These are phyloP conservation scores for Fusarium sp. DNA, from an alignment of 2,329 filamentous ascomycete genomes.

Conservation along the genomic window DNA sequence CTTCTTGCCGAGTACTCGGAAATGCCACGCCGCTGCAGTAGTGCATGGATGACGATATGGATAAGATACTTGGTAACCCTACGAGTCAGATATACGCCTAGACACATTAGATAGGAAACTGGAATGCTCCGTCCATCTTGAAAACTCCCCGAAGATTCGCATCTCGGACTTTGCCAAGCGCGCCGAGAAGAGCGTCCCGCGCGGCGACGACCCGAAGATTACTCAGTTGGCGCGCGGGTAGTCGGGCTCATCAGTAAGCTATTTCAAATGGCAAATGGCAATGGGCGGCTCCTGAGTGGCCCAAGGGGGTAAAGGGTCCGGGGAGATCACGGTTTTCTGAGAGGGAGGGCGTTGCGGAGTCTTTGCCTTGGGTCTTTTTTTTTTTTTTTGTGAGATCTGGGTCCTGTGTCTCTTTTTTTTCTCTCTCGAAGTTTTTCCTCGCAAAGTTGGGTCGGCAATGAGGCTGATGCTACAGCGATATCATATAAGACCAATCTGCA, in stretches of 20 bases:
- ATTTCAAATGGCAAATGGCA: slow-evolving; percentile 35
- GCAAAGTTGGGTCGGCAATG: slow-evolving; percentile 23
- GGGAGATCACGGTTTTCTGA: slow-evolving; percentile 15
- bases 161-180: not conserved
- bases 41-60: not conserved
- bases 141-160: not conserved
- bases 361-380: slow-evolving; percentile 9
- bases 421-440: not conserved
- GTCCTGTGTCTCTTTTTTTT: not conserved
- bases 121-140: not conserved
- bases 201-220: slow-evolving; percentile 16
- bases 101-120: not conserved
- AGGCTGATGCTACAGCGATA: slow-evolving; percentile 15
- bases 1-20: slow-evolving; percentile 22
- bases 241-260: slow-evolving; percentile 31
- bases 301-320: not conserved
- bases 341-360: slow-evolving; percentile 11
- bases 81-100: too few relatives aligned
- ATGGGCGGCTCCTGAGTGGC: slow-evolving; percentile 29
- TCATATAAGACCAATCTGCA: slow-evolving; percentile 5
- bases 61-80: too few relatives aligned
- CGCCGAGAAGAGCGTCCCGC: not conserved
- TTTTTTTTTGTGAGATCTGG: slow-evolving; percentile 17
- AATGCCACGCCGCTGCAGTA: not conserved
- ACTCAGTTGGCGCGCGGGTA: slow-evolving; percentile 40